Conservation (phyloP, 108 stramenopile genomes). For the Conticribra guillardii region DNA sequence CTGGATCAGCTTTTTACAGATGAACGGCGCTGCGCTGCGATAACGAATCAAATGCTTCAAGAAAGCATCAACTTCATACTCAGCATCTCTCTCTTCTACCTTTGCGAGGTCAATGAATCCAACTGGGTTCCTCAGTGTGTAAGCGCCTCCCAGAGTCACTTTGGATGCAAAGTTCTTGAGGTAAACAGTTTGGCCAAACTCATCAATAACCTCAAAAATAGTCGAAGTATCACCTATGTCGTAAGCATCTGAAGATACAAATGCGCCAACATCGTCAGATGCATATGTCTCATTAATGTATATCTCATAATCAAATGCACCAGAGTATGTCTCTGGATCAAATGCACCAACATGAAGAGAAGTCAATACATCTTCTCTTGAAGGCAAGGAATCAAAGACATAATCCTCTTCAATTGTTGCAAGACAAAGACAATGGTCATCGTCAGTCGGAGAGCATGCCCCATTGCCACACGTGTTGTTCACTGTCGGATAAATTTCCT, state of each 20-base stretch:
- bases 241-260: too few species aligned
- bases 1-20: conserved; percentile 69
- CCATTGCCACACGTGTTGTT: conserved; percentile 48
- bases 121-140: conserved; percentile 45
- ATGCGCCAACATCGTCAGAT: too few species aligned
- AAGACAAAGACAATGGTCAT: conserved; percentile 33
- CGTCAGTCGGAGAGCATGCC: conserved; percentile 21
- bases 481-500: conserved; percentile 30
- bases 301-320: too few species aligned
- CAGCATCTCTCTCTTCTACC: conserved; percentile 47
- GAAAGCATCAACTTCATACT: too few species aligned
- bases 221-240: conserved; percentile 34
- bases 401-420: conserved; percentile 19
- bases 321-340: conserved; percentile 40
- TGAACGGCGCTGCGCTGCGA: too few species aligned
- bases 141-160: conserved; percentile 26
- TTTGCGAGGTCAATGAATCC: too few species aligned
- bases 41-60: too few species aligned
- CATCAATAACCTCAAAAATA: too few species aligned
- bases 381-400: conserved; percentile 39
- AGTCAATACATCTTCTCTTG: too few species aligned
- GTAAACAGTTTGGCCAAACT: conserved; percentile 29
- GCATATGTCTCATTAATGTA: too few species aligned
- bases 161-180: too few species aligned
- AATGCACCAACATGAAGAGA: conserved; percentile 50